Evolutionary conservation across 495 filamentous ascomycete genomes (phyloP).

Genomic region (Trichocladium uniseriatum): DNA sequence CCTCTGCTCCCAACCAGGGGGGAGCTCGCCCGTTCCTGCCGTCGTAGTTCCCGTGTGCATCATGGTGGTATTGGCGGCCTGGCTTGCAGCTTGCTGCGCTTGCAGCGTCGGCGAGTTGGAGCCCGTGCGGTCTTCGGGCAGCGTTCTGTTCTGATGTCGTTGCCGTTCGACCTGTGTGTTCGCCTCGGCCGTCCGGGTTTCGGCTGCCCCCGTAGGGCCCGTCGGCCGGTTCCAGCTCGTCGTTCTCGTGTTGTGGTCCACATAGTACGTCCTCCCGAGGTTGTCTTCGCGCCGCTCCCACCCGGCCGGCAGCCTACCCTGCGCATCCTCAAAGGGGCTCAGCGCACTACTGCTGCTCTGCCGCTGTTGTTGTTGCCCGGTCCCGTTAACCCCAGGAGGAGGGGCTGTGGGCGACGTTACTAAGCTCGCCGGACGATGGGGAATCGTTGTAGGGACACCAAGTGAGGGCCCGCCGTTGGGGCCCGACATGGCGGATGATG

Average conservation of each 20-base stretch:
- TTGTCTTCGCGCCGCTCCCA: constrained; percentile 98
- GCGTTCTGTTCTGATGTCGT: constrained; percentile 87
- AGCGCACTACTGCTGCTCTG: constrained; percentile 47
- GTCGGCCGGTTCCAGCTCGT: constrained; percentile 93
- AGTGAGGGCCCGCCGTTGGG: constrained; percentile 29
- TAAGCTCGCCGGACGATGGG: constrained; percentile 32
- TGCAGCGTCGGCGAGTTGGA: constrained; percentile 82
- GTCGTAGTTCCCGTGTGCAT: constrained; percentile 93
- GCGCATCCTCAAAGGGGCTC: constrained; percentile 91
- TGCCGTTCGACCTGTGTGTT: constrained; percentile 86
- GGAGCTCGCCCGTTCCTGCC: constrained; percentile 89
- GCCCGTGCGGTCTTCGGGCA: constrained; percentile 92
- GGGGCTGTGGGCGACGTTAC: constrained; percentile 16
- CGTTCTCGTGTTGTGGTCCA: constrained; percentile 93
- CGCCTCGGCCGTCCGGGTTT: constrained; percentile 66
- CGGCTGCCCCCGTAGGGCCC: constrained; percentile 60
- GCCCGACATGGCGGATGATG: constrained; percentile 38
- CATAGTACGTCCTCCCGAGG: constrained; percentile 95
- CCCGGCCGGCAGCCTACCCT: constrained; percentile 82
- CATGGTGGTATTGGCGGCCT: constrained; percentile 58
- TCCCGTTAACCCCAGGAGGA: constrained; percentile 30
- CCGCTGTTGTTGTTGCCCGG: constrained; percentile 7
- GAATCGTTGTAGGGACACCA: constrained; percentile 22
- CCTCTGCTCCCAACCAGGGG: constrained; percentile 91
- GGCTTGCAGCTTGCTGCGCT: constrained; percentile 47